Base-by-base conservation (phyloP, 1,284 basidiomycete species). In the Dichomitus squalens region DNA sequence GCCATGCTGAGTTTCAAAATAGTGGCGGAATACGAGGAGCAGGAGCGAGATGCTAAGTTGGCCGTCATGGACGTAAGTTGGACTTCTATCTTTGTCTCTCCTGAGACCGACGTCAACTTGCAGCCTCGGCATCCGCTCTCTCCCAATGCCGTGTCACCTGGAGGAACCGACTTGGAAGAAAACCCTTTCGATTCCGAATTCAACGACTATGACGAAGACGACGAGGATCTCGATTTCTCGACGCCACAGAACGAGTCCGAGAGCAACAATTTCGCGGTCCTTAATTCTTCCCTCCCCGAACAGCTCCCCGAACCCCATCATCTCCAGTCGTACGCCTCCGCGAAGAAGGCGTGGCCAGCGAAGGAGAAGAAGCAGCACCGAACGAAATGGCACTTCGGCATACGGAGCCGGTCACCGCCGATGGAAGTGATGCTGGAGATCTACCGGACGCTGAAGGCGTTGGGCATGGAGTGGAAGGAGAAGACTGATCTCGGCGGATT, bases 391-490 rank as follows among this genome's bases (percentile, higher is more conserved):
- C 97, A 99, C 73, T 99, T 98, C 70, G 96, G 97, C 5, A 99
- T 99, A 43, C 85, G 96, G 35, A 95, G 93, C 64, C 84, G 95
- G 55, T 95, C 91, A 58, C 95, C 95, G 43, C 96, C 96, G 20
- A 97, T 98, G 94, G 96, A 98, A 73, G 96, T 99, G 43, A 98
- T 99, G 96, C 79, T 98, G 23, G 96, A 98, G 80, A 97, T 99
- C 56, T 99, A 99, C 76, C 82, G 93, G 60, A 97, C 96, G 52
- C 76, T 99, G 55, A 91, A 92, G 74, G 80, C 87, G 55, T 79
- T 99, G n/a, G 93, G 92, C 18, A 98, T 99, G 94, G 95, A 99
- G 74, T 99, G 96, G 96, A 90, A 90, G 72, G 87, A 90, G 77
- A 92, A 92, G 78, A 80, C 79, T 64, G 83, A 83, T 60, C 72